Evolutionary conservation across 371 early-diverging fungal species (phyloP).

Genomic region (Aphelidium insulamus): DNA sequence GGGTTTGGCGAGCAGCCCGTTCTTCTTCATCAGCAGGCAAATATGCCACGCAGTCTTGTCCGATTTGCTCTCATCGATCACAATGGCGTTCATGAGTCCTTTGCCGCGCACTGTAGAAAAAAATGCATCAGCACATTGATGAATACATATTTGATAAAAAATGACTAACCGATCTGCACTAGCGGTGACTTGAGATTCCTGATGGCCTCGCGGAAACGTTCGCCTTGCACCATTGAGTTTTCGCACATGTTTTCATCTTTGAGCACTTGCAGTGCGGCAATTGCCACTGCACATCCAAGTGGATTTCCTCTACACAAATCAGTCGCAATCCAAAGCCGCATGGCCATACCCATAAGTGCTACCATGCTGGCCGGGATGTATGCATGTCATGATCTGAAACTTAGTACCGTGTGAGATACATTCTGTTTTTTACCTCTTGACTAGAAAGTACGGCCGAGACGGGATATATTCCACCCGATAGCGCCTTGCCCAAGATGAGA

Average conservation of each 20-base stretch:
- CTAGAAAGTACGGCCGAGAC: slow-evolving; percentile 78
- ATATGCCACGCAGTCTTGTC: slow-evolving; percentile 89
- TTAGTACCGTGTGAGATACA: neutral
- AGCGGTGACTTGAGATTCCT: slow-evolving; percentile 46
- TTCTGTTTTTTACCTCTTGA: slow-evolving; percentile 23
- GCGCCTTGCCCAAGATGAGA: slow-evolving; percentile 83
- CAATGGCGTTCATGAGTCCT: slow-evolving; percentile 87
- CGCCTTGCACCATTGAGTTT: slow-evolving; percentile 44
- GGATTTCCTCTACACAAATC: too few species aligned
- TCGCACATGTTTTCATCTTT: slow-evolving; percentile 79
- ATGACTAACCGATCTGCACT: slow-evolving; percentile 36
- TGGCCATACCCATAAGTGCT: slow-evolving; percentile 96
- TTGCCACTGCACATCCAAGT: slow-evolving; percentile 78
- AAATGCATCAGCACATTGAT: too few species aligned
- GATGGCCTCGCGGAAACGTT: slow-evolving; percentile 54
- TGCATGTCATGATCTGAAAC: slow-evolving; percentile 86
- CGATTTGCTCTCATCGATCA: slow-evolving; percentile 61
- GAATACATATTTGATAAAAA: too few species aligned
- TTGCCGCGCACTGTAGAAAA: slow-evolving; percentile 52
- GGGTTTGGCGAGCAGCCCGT: slow-evolving; percentile 88
- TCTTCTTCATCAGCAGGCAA: slow-evolving; percentile 71
- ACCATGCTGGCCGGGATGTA: slow-evolving; percentile 90
- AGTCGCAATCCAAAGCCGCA: neutral
- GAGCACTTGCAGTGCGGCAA: slow-evolving; percentile 80
- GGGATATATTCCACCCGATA: slow-evolving; percentile 86